Percentiles rank a stretch among this genome's conserved stretches.
Conservation (phyloP, 208 protist genomes). For the Wallacemonas collosoma region DNA sequence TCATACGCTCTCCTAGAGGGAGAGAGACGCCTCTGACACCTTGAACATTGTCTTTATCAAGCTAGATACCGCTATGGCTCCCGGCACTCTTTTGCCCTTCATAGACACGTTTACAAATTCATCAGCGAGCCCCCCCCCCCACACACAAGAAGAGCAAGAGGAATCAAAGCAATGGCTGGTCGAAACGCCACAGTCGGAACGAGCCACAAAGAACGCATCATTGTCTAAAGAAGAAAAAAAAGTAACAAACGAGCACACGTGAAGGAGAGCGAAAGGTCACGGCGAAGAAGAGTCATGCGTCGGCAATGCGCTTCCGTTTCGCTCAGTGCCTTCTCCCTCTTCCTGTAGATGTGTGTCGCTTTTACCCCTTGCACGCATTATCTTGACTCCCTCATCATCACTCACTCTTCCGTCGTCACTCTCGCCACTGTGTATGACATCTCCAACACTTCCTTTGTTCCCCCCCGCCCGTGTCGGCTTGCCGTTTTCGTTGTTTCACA, state of each 20-base stretch:
- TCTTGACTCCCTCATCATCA: not conserved
- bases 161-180: no score
- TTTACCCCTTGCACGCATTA: not conserved
- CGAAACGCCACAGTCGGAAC: no score
- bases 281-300: no score
- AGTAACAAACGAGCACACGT: not conserved
- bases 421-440: no score
- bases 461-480: not conserved
- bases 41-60: no score
- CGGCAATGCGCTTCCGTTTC: no score
- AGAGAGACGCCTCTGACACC: no score
- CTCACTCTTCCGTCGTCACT: not conserved
- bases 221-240: not conserved
- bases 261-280: not conserved
- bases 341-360: not conserved
- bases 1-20: not conserved
- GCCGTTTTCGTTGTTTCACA: not conserved
- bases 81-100: no score
- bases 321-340: not conserved
- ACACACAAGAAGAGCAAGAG: no score
- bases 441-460: not conserved
- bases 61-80: no score
- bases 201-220: not conserved
- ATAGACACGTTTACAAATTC: no score
- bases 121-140: no score